Evolutionary conservation across 2,329 filamentous ascomycete species (phyloP), one percentile per base, ranked within the genome.

Genomic region (Uncinocarpus reesii): DNA sequence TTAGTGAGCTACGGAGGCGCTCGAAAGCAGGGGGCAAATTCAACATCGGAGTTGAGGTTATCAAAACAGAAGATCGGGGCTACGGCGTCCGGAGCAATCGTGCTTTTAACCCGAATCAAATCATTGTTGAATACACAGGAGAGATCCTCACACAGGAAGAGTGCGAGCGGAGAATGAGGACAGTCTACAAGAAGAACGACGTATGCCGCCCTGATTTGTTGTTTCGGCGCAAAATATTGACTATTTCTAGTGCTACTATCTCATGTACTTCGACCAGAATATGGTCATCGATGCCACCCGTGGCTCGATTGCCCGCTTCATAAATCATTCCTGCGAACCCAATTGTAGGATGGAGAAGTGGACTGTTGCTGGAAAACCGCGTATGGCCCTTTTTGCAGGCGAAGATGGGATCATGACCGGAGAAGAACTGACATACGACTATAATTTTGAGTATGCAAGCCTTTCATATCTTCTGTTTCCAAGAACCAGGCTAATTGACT

Each of bases 261-360:
- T 98, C 42, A 98, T 98, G 92, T 88, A 87, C 48, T 95, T 96
- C 63, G 89, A 96, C 62, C 88, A 95, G 65, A 92, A 93, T 66
- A 92, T 96, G 81, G 94, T 96, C 59, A 94, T 98, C 55, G 92
- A 98, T 70, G 92, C 90, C 28, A 95, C 89, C 23, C 87, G 86
- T 48, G 92, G 92, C 59, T 94, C 86, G 56, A 94, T 96, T 66
- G 90, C 92, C 60, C 84, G 92, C 48, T 98, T 98, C 65, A 89
- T 98, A 64, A 98, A 98, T 63, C 92, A 98, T 65, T 95, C 88
- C 15, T 98, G 92, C 68, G 83, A 86, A 49, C 92, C 92, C 2
- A 98, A 98, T 63, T 96, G 90, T 68, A 80, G 84, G 53, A 96
- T 98, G 89, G 87, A 94, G 60, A 96, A 95, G 65, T 95, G 88